Conservation (phyloP, 371 early-diverging fungal genomes). For the Mortierella sp. region DNA sequence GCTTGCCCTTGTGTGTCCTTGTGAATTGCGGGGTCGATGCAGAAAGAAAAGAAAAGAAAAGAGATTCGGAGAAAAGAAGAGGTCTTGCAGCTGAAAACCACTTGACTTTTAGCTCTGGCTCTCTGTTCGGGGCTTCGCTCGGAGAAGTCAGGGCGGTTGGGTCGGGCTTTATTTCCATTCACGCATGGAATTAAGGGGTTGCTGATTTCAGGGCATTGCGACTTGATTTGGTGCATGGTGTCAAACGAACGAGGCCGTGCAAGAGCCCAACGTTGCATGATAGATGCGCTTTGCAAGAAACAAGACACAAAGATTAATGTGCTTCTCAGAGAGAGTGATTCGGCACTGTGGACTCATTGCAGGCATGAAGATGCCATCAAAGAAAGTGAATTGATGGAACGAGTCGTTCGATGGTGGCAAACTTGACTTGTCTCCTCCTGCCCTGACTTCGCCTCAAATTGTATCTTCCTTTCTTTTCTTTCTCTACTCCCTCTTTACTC, state of each 20-base stretch:
- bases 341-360: no score
- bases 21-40: constrained; percentile 4
- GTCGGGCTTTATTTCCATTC: not conserved
- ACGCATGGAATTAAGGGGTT: not conserved
- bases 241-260: not conserved
- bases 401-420: not conserved
- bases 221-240: not conserved
- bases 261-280: no score
- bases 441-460: constrained; percentile 1
- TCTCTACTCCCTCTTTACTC: not conserved
- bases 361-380: no score
- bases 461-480: not conserved
- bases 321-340: no score
- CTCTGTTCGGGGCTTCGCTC: not conserved
- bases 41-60: not conserved
- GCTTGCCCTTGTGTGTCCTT: not conserved
- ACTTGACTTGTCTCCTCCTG: not conserved
- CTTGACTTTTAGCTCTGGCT: not conserved
- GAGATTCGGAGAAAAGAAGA: constrained; percentile 10
- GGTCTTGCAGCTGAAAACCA: not conserved
- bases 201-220: not conserved
- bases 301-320: no score
- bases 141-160: not conserved
- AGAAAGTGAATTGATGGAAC: no score
- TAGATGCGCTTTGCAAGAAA: no score